These are phyloP conservation scores for Neotropicomus parvogracilis DNA, from an alignment of 1,284 basidiomycete genomes.

Conservation along the genomic window DNA sequence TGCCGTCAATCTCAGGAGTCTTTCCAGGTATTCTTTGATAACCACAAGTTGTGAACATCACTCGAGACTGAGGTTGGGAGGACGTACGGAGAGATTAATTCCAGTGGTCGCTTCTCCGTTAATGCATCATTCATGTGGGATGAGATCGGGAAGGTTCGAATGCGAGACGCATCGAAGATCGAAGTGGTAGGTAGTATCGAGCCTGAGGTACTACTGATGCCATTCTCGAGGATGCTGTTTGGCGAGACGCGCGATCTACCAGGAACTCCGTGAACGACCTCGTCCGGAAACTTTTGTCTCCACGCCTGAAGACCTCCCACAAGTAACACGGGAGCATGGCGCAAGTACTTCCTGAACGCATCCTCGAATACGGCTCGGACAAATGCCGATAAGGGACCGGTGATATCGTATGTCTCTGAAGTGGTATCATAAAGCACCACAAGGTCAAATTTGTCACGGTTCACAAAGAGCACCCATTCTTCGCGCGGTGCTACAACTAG, in stretches of 20 bases:
- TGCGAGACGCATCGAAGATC: constrained; percentile 24
- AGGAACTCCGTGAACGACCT: constrained; percentile 36
- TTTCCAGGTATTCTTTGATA: constrained; percentile 19
- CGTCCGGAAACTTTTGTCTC: constrained; percentile 62
- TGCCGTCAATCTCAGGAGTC: constrained; percentile 9
- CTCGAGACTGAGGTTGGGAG: background rate
- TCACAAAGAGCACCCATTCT: constrained; percentile 72
- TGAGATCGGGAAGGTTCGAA: constrained; percentile 8
- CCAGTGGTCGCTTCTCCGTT: constrained; percentile 18
- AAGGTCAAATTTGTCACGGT: constrained; percentile 85
- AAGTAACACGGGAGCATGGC: constrained; percentile 79
- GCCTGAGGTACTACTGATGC: constrained; percentile 28
- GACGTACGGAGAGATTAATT: constrained; percentile 23
- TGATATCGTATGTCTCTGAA: constrained; percentile 55
- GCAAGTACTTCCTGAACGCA: constrained; percentile 70
- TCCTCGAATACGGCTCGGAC: constrained; percentile 69
- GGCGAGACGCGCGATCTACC: constrained; percentile 15
- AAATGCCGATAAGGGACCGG: constrained; percentile 57
- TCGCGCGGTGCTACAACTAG: constrained; percentile 67
- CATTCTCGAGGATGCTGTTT: constrained; percentile 27
- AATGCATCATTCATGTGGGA: constrained; percentile 17
- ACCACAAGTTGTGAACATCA: constrained; percentile 13
- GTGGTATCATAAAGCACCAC: constrained; percentile 85
- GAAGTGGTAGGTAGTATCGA: constrained; percentile 23
- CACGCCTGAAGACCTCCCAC: constrained; percentile 86